phyloP scores from a whole-genome alignment of 257 asterid genomes.

The Fraxinus quadrangulata region DNA sequence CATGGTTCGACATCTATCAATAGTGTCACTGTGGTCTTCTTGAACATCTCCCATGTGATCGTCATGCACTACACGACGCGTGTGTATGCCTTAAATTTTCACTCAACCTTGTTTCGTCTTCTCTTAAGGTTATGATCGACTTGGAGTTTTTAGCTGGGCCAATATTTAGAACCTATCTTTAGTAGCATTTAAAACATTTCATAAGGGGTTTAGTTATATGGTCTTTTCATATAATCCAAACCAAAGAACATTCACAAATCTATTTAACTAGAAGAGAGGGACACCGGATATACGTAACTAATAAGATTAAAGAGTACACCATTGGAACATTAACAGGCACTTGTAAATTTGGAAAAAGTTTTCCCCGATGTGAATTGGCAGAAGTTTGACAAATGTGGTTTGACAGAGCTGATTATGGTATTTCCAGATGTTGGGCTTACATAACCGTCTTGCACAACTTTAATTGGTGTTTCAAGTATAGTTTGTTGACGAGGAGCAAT shows the following conservation, averaged over 20 bases:
- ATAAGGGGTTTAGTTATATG: not conserved
- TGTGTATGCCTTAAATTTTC: not conserved
- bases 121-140: not conserved
- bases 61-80: too few species aligned
- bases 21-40: too few species aligned
- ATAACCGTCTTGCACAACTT: not conserved
- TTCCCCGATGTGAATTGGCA: not conserved
- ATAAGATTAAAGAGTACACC: not conserved
- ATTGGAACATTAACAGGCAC: not conserved
- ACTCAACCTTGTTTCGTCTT: not conserved
- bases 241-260: not conserved
- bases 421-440: conserved; percentile 38
- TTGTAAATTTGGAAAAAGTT: not conserved
- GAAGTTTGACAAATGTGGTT: conserved; percentile 24
- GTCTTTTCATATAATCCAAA: not conserved
- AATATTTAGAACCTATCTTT: not conserved
- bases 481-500: conserved; percentile 6
- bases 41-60: too few species aligned
- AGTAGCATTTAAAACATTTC: not conserved
- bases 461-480: too few species aligned
- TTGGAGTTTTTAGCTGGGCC: not conserved
- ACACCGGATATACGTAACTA: not conserved
- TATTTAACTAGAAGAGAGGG: not conserved
- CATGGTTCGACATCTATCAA: too few species aligned
- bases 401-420: conserved; percentile 24